Conservation (phyloP, 176 grass and related monocot species). For the Phragmites australis region DNA sequence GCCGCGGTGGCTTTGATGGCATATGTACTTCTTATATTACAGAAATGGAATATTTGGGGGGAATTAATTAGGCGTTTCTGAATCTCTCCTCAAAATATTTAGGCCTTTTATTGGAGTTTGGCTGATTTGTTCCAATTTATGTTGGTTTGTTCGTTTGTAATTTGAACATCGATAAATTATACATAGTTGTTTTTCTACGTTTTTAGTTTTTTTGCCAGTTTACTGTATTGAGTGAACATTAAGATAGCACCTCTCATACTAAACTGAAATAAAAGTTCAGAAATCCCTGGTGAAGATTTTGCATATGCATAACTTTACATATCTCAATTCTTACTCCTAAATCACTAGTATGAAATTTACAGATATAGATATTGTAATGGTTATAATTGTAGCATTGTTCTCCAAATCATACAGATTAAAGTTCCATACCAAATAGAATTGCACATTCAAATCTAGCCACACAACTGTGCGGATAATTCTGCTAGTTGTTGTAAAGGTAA, state of each 20-base stretch:
- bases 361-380: too few species aligned
- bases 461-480: too few species aligned
- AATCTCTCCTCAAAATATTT: constrained; percentile 6
- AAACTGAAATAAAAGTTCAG: neutral
- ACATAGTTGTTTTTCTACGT: neutral
- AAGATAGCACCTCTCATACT: neutral
- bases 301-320: too few species aligned
- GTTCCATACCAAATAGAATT: too few species aligned
- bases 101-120: neutral
- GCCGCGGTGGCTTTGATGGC: neutral
- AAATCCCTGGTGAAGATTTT: neutral
- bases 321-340: too few species aligned
- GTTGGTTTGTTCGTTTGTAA: neutral
- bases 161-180: neutral
- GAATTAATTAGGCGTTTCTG: constrained; percentile 8
- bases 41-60: neutral
- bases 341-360: too few species aligned
- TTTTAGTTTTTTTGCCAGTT: neutral
- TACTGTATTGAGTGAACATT: neutral
- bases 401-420: too few species aligned
- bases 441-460: too few species aligned
- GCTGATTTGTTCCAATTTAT: neutral
- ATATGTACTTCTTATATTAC: neutral
- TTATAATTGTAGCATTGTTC: too few species aligned
- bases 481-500: too few species aligned